Evolutionary conservation across 495 filamentous ascomycete species (phyloP).

Genomic region (Amniculicola lignicola): DNA sequence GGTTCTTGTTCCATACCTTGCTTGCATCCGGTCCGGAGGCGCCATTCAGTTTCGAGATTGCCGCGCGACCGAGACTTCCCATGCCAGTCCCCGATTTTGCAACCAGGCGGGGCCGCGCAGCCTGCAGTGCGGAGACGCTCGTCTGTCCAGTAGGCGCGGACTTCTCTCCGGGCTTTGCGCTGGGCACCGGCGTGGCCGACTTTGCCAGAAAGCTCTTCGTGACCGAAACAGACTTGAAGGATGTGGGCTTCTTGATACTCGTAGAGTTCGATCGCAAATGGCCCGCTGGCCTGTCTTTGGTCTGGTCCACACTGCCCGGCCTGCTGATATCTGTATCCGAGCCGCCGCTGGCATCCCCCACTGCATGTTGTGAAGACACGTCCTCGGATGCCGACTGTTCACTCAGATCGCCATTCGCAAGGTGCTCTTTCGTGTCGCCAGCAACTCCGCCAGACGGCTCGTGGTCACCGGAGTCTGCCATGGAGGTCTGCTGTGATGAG

Average conservation of each 20-base stretch:
- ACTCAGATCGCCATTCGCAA: conserved; percentile 33
- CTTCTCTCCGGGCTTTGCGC: conserved; percentile 40
- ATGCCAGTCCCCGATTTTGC: conserved; percentile 62
- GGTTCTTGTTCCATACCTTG: conserved; percentile 96
- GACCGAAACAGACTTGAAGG: conserved; percentile 93
- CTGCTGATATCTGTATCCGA: conserved; percentile 64
- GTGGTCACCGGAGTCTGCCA: not conserved
- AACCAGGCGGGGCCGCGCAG: conserved; percentile 59
- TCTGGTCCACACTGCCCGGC: conserved; percentile 45
- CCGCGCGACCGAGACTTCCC: conserved; percentile 51
- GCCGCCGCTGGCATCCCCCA: conserved; percentile 46
- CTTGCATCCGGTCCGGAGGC: conserved; percentile 61
- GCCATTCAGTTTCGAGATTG: conserved; percentile 47
- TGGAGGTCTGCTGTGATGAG: conserved; percentile 11
- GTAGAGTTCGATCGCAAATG: conserved; percentile 66
- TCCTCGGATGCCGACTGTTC: conserved; percentile 28
- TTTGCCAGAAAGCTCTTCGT: conserved; percentile 81
- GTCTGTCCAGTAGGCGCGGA: conserved; percentile 49
- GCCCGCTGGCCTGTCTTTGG: conserved; percentile 53
- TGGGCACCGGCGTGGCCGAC: conserved; percentile 43
- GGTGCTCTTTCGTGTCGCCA: conserved; percentile 36
- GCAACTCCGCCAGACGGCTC: conserved; percentile 21
- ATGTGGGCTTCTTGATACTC: conserved; percentile 78
- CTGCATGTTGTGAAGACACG: conserved; percentile 8
- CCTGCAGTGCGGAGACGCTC: conserved; percentile 46